Percentiles rank a stretch among this genome's conserved stretches.
phyloP scores from a whole-genome alignment of 2,329 filamentous ascomycete species.

The Pseudogymnoascus sp. region DNA sequence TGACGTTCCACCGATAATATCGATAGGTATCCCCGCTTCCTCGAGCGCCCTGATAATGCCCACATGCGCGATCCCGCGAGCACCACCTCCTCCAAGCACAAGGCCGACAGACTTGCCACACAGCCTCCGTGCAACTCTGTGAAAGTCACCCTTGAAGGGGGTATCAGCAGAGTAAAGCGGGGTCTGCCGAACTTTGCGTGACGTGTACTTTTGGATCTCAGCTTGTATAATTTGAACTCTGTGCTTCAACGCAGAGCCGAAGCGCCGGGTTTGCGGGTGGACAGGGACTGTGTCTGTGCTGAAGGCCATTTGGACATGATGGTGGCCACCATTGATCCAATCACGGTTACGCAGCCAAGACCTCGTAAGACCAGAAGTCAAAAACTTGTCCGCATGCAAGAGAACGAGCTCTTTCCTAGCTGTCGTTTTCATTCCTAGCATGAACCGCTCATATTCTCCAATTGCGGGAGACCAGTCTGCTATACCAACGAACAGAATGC shows the following conservation, averaged over 20 bases:
- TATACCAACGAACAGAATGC: constrained; percentile 84
- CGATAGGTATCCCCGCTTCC: constrained; percentile 92
- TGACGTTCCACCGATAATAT: constrained; percentile 90
- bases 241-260: constrained; percentile 82
- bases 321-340: constrained; percentile 97
- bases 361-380: constrained; percentile 73
- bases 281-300: constrained; percentile 68
- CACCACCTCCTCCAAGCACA: constrained; percentile 88
- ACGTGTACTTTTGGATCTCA: constrained; percentile 97
- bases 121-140: constrained; percentile 78
- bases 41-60: constrained; percentile 93
- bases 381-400: constrained; percentile 83
- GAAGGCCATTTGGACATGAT: constrained; percentile 95
- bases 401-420: constrained; percentile 88
- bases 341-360: constrained; percentile 87
- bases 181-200: constrained; percentile 78
- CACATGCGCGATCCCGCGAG: constrained; percentile 83
- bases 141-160: constrained; percentile 93
- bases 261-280: constrained; percentile 66
- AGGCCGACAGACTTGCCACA: constrained; percentile 93
- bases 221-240: constrained; percentile 90
- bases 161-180: constrained; percentile 87
- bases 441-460: constrained; percentile 92
- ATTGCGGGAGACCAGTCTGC: constrained; percentile 85
- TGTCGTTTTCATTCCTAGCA: constrained; percentile 95